Base-by-base conservation (phyloP, 2,329 filamentous ascomycete genomes). In the Penicillium sp. region DNA sequence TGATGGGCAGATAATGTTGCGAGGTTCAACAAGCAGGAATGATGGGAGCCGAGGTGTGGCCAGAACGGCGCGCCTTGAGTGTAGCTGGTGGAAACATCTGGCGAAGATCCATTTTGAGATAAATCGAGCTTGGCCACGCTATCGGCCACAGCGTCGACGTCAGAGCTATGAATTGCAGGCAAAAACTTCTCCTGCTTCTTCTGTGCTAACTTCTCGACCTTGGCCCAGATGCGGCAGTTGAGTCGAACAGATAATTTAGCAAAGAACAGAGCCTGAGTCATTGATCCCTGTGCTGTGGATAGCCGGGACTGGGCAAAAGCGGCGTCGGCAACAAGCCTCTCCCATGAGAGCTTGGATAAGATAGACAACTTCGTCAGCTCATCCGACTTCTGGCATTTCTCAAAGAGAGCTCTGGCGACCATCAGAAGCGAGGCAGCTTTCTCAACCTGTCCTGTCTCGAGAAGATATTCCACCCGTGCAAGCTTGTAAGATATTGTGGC, bases 1-100 rank as follows among this genome's bases (percentile, higher is more conserved):
- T 94, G 83, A 59, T 95, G 87, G 1, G 88, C 85, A 62, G 92
- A 96, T 1, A 95, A 77, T 4, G 82, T 81, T 0, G 90, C 90
- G 3, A 96, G 81, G 52, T 91, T 86, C 54, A 86, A 73, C 13
- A 95, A 76, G 51, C 85, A 84, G 28, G 83, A 81, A 62, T 91
- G 86, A 18, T 96, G 79, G 1, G 87, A 85, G 26, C 84, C 82
- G 7, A 94, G 85, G 18, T 96, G 77, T 6, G 81, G 79, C 93
- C 93, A 97, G 63, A 93, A 91, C 2, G 83, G 80, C 0, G 90
- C 85, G 47, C 85, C 85, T 50, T 79, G 79, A 23, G 74, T 70
- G 24, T 76, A 76, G 42, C 72, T 74, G 2, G 73, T 71, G 23
- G 77, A 74, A 33, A 75, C 73, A 58, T 74, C 71, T 18, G 65